phyloP scores from a whole-genome alignment of 2,329 filamentous ascomycete species.

The Exophiala alcalophila region DNA sequence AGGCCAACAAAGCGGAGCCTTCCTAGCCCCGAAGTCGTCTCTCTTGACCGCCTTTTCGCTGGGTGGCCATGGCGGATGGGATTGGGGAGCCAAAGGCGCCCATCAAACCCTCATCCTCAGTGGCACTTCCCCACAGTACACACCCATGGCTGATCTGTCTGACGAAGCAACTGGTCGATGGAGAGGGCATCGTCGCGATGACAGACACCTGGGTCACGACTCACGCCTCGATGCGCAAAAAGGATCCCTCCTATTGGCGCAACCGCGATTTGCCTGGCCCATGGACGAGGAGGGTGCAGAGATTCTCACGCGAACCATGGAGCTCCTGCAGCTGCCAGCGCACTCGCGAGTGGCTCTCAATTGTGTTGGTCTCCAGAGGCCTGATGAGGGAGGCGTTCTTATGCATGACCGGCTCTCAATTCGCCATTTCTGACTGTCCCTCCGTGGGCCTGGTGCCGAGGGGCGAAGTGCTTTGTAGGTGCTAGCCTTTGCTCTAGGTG shows the following conservation, averaged over 20 bases:
- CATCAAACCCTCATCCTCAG: slow-evolving; percentile 9
- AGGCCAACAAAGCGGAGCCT: slow-evolving; percentile 10
- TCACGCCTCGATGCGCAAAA: slow-evolving; percentile 6
- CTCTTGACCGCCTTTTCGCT: slow-evolving; percentile 24
- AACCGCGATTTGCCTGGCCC: slow-evolving; percentile 4
- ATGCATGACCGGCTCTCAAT: neutral
- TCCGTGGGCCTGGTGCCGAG: slow-evolving; percentile 10
- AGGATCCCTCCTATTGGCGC: slow-evolving; percentile 14
- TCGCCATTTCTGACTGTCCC: slow-evolving; percentile 5
- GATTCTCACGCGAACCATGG: slow-evolving; percentile 8
- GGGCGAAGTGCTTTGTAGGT: too few species aligned
- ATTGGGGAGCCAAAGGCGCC: slow-evolving; percentile 11
- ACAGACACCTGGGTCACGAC: neutral
- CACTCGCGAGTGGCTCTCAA: neutral
- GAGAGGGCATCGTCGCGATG: neutral
- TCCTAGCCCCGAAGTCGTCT: slow-evolving; percentile 4
- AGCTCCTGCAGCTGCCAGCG: slow-evolving; percentile 4
- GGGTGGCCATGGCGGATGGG: slow-evolving; percentile 4
- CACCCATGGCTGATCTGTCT: slow-evolving; percentile 13
- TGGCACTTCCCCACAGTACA: slow-evolving; percentile 15
- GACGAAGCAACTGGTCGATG: slow-evolving; percentile 10
- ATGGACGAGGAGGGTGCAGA: slow-evolving; percentile 3
- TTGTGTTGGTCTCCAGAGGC: neutral
- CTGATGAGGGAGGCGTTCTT: slow-evolving; percentile 7
- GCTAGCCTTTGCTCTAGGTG: too few species aligned